Evolutionary conservation across 1,284 basidiomycete species (phyloP).

Genomic region (Moesziomyces sp.): DNA sequence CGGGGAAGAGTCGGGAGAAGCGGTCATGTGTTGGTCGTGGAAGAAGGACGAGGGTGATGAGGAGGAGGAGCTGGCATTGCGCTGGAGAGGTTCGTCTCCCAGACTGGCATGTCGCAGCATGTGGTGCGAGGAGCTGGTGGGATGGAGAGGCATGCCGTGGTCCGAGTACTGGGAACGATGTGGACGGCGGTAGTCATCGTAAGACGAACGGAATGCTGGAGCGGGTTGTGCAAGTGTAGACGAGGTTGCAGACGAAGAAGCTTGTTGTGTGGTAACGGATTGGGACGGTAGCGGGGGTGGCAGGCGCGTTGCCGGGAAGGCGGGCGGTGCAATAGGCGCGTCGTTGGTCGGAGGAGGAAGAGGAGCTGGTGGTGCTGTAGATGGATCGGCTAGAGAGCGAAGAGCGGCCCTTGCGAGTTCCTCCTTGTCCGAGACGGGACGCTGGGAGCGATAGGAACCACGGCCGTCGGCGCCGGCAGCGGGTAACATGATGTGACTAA

Average conservation of each 20-base stretch:
- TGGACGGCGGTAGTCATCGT: conserved; percentile 1
- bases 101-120: neutral
- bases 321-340: too few relatives aligned
- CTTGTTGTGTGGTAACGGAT: conserved; percentile 2
- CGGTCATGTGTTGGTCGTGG: conserved; percentile 16
- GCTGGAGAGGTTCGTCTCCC: neutral
- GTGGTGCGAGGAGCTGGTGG: neutral
- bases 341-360: conserved; percentile 1
- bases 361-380: neutral
- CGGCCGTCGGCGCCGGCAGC: conserved; percentile 4
- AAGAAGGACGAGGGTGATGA: conserved; percentile 17
- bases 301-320: neutral
- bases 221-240: conserved; percentile 1
- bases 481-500: conserved; percentile 13
- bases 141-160: neutral
- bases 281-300: neutral
- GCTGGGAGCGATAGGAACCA: conserved; percentile 5
- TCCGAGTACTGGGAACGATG: conserved; percentile 3
- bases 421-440: conserved; percentile 33
- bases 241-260: conserved; percentile 7
- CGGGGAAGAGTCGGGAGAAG: conserved; percentile 37
- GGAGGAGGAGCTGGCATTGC: conserved; percentile 13
- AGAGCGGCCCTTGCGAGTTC: conserved; percentile 44
- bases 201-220: conserved; percentile 1
- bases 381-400: conserved; percentile 28